These are phyloP conservation scores for Erodium trifolium DNA, from an alignment of 441 rosid species.

Conservation along the genomic window DNA sequence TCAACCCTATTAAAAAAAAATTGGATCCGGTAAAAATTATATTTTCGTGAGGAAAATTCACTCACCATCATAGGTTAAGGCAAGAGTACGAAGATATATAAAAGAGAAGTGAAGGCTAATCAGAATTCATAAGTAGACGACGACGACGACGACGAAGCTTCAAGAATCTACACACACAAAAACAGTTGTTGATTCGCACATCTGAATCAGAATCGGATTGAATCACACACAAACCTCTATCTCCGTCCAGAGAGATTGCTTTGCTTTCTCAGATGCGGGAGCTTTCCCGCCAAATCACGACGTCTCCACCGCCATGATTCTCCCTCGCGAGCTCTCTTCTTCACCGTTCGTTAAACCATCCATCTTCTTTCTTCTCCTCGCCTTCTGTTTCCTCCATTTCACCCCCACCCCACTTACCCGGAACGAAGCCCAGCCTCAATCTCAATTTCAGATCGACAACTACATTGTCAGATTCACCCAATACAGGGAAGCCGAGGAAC, in stretches of 20 bases:
- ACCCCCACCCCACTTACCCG: not conserved
- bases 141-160: not conserved
- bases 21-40: too few relatives aligned
- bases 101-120: too few relatives aligned
- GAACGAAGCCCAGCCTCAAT: conserved; percentile 14
- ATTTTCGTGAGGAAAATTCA: too few relatives aligned
- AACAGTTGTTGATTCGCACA: not conserved
- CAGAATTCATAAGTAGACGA: not conserved
- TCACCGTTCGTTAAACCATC: conserved; percentile 18
- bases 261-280: conserved; percentile 24
- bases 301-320: conserved; percentile 11
- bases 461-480: conserved; percentile 75
- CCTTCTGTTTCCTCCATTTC: conserved; percentile 37
- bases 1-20: too few relatives aligned
- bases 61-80: too few relatives aligned
- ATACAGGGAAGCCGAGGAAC: conserved; percentile 47
- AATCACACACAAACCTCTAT: not conserved
- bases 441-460: conserved; percentile 20
- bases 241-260: not conserved
- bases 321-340: conserved; percentile 19
- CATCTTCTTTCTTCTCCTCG: conserved; percentile 30
- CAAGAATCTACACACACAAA: too few relatives aligned
- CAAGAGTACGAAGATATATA: too few relatives aligned
- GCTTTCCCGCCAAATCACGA: conserved; percentile 40
- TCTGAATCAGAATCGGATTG: not conserved